These are phyloP conservation scores for Vishniacozyma victoriae DNA, from an alignment of 768 basidiomycete species.

Conservation along the genomic window DNA sequence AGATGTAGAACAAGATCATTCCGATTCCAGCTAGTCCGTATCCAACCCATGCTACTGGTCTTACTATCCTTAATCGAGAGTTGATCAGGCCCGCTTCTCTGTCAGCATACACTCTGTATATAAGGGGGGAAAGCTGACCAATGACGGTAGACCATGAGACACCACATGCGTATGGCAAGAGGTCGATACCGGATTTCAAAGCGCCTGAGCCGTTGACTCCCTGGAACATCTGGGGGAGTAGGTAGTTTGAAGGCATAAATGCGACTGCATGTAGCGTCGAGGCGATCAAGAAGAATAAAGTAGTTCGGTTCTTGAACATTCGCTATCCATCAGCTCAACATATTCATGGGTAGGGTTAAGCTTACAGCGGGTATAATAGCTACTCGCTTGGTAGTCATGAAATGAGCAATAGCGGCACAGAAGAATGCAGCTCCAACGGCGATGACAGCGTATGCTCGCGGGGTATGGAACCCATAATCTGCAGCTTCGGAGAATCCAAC, in stretches of 20 bases:
- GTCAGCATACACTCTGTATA: background rate
- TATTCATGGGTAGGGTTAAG: background rate
- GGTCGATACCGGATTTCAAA: slow-evolving; percentile 29
- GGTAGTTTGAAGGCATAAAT: slow-evolving; percentile 34
- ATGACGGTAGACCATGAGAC: slow-evolving; percentile 30
- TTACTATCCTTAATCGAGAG: slow-evolving; percentile 33
- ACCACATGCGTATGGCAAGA: slow-evolving; percentile 35
- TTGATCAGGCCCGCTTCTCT: slow-evolving; percentile 35
- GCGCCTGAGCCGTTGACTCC: slow-evolving; percentile 31
- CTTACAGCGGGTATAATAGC: slow-evolving; percentile 47
- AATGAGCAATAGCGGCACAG: slow-evolving; percentile 23
- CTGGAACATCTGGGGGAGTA: slow-evolving; percentile 39
- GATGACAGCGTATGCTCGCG: slow-evolving; percentile 44
- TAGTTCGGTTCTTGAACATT: slow-evolving; percentile 45
- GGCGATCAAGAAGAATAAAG: slow-evolving; percentile 36
- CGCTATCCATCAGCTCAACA: slow-evolving; percentile 13
- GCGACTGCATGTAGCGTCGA: slow-evolving; percentile 37
- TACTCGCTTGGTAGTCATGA: slow-evolving; percentile 44
- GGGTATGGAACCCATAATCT: slow-evolving; percentile 40
- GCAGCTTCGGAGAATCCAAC: slow-evolving; percentile 47
- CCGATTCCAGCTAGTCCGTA: slow-evolving; percentile 32
- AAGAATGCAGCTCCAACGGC: slow-evolving; percentile 33
- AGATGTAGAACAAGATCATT: slow-evolving; percentile 31
- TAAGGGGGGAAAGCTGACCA: slow-evolving; percentile 19
- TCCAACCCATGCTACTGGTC: slow-evolving; percentile 43